A percentile compares a stretch with the other conserved stretches of the same genome.
Evolutionary conservation across 1,284 basidiomycete genomes (phyloP).

Genomic region (Fistulinella cinereoalba): DNA sequence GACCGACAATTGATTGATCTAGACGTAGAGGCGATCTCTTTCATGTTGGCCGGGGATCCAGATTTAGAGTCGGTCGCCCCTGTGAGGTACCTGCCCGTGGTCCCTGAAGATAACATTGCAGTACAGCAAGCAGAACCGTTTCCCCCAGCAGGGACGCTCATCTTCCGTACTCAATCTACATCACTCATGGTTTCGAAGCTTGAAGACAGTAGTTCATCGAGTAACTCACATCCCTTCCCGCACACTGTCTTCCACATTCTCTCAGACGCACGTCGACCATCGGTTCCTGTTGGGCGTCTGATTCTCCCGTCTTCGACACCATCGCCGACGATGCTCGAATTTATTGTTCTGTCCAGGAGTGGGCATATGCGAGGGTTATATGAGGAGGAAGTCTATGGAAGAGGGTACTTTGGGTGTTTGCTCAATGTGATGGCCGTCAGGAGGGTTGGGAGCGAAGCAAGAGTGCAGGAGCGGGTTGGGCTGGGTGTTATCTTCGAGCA

Average conservation of each 20-base stretch:
- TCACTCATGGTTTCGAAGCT: constrained; percentile 6
- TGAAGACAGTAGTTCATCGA: not conserved
- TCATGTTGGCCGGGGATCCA: not conserved
- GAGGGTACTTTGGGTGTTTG: constrained; percentile 14
- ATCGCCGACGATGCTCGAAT: constrained; percentile 9
- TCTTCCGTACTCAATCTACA: not conserved
- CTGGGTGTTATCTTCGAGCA: constrained; percentile 13
- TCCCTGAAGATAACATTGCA: too few relatives aligned
- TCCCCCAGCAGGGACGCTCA: not conserved
- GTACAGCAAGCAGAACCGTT: too few relatives aligned
- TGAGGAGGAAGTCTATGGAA: constrained; percentile 13
- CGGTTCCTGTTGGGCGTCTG: too few relatives aligned
- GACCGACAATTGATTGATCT: not conserved
- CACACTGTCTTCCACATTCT: constrained; percentile 17
- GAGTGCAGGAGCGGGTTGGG: constrained; percentile 13
- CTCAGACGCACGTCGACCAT: too few relatives aligned
- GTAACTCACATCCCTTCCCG: not conserved
- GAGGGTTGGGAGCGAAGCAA: not conserved
- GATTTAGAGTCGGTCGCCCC: too few relatives aligned
- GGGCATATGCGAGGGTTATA: constrained; percentile 5
- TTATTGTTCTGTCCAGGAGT: constrained; percentile 21
- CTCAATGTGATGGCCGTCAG: constrained; percentile 23
- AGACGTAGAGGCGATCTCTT: not conserved
- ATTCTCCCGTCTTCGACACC: constrained; percentile 14
- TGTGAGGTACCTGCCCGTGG: too few relatives aligned